Evolutionary conservation across 1,284 basidiomycete genomes (phyloP).

Genomic region (Tylopilus sp.): DNA sequence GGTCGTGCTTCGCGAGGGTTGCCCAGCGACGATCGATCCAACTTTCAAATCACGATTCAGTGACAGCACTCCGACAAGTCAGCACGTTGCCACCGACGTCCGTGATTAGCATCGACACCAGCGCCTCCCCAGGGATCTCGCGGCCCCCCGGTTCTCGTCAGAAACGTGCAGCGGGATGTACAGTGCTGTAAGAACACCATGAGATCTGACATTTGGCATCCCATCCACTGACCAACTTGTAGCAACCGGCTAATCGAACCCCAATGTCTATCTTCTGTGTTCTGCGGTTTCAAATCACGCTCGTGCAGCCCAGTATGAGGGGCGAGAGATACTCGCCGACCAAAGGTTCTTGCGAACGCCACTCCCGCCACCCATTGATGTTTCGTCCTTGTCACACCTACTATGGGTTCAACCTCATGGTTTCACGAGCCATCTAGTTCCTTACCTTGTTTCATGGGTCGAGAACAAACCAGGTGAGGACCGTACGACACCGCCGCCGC

Average conservation of each 20-base stretch:
- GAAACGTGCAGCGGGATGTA: background rate
- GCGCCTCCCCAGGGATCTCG: background rate
- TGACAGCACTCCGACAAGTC: background rate
- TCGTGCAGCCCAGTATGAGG: background rate
- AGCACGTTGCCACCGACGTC: background rate
- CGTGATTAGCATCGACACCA: background rate
- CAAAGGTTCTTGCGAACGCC: background rate
- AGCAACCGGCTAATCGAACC: too few species aligned
- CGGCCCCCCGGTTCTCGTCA: background rate
- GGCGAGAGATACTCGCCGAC: slow-evolving; percentile 10
- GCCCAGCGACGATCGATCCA: background rate
- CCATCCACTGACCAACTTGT: background rate
- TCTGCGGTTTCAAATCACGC: background rate
- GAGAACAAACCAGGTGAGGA: background rate
- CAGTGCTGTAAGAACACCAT: too few species aligned
- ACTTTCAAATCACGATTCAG: too few species aligned
- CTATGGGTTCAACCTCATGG: background rate
- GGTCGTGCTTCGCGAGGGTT: background rate
- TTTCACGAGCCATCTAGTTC: background rate
- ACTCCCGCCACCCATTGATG: background rate
- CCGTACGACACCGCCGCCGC: background rate
- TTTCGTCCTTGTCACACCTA: background rate
- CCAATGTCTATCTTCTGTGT: too few species aligned
- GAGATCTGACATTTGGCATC: background rate
- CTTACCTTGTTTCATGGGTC: background rate